These are phyloP conservation scores for Chrysanthemum seticuspe DNA, from an alignment of 129 eudicot genomes.

Conservation along the genomic window DNA sequence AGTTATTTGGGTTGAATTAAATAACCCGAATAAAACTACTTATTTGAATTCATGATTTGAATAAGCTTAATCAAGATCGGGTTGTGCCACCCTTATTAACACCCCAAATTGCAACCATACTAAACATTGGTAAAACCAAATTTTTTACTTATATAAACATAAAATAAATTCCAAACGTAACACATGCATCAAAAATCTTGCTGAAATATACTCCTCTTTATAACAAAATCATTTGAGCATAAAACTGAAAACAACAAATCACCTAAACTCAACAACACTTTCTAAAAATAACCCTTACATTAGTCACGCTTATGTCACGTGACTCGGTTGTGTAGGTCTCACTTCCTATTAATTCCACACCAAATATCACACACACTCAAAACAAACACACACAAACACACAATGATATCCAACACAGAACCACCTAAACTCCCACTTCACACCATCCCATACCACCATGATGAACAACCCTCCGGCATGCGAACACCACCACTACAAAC, in stretches of 20 bases:
- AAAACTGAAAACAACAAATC: background rate
- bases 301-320: background rate
- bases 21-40: no score
- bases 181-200: no score
- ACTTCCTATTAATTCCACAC: background rate
- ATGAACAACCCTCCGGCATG: constrained; percentile 45
- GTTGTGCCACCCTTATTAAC: no score
- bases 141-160: no score
- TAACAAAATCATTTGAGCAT: background rate
- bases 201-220: background rate
- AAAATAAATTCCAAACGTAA: no score
- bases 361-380: background rate
- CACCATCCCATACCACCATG: constrained; percentile 27
- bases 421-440: constrained; percentile 41
- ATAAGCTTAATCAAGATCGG: no score
- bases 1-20: no score
- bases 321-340: background rate
- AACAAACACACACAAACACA: constrained; percentile 6
- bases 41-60: no score
- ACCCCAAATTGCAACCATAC: no score
- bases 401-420: constrained; percentile 39
- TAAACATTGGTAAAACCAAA: no score
- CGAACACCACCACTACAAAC: constrained; percentile 69
- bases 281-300: background rate
- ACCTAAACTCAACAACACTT: background rate